phyloP scores from a whole-genome alignment of 179 eudicot genomes.

The Spinacia oleracea region DNA sequence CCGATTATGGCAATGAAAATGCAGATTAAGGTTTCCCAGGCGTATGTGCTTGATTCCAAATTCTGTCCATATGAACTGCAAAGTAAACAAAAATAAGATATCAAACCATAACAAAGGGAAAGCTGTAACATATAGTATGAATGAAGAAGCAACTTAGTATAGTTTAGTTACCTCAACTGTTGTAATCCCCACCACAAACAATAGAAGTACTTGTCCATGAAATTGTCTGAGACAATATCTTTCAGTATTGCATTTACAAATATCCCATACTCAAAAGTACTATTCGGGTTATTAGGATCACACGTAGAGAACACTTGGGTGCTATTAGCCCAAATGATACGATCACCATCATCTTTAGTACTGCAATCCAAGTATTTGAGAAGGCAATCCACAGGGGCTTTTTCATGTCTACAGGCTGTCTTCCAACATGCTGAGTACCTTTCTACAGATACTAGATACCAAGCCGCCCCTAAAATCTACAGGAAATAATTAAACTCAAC shows the following conservation, averaged over 20 bases:
- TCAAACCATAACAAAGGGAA: neutral
- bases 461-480: constrained; percentile 73
- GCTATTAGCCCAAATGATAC: constrained; percentile 50
- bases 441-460: constrained; percentile 77
- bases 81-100: neutral
- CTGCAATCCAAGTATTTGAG: constrained; percentile 57
- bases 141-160: neutral
- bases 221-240: constrained; percentile 46
- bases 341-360: constrained; percentile 28
- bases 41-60: constrained; percentile 60
- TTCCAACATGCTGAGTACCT: constrained; percentile 75
- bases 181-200: constrained; percentile 94
- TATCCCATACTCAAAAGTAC: constrained; percentile 60
- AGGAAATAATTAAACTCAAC: constrained; percentile 13
- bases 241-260: constrained; percentile 53
- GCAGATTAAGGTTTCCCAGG: constrained; percentile 67
- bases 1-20: constrained; percentile 69
- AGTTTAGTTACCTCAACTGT: constrained; percentile 75
- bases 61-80: constrained; percentile 87
- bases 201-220: constrained; percentile 66
- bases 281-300: constrained; percentile 38
- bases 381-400: constrained; percentile 30
- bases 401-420: constrained; percentile 44
- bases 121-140: neutral
- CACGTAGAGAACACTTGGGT: constrained; percentile 54